phyloP scores from a whole-genome alignment of 495 filamentous ascomycete genomes.

The Symbiotaphrina buchneri region DNA sequence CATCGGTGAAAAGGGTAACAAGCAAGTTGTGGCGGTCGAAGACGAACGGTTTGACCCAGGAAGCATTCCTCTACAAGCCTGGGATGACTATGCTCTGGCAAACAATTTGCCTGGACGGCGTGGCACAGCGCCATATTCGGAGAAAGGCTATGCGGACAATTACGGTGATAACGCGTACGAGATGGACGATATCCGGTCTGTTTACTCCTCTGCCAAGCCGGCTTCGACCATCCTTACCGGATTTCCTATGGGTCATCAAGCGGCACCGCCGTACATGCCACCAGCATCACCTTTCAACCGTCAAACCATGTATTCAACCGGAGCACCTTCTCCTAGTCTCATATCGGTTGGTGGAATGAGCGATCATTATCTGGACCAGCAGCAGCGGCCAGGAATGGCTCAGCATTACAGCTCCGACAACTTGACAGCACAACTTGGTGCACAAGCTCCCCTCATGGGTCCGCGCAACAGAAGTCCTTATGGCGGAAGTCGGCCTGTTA shows the following conservation, averaged over 20 bases:
- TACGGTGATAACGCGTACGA: slow-evolving; percentile 42
- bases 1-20: slow-evolving; percentile 77
- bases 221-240: slow-evolving; percentile 81
- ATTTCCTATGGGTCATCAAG: slow-evolving; percentile 30
- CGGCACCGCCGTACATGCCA: slow-evolving; percentile 53
- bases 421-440: too few relatives aligned
- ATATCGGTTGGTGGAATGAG: slow-evolving; percentile 41
- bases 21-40: slow-evolving; percentile 67
- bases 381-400: slow-evolving; percentile 22
- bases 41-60: slow-evolving; percentile 79
- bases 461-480: slow-evolving; percentile 27
- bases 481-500: slow-evolving; percentile 33
- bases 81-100: slow-evolving; percentile 88
- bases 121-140: slow-evolving; percentile 30
- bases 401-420: slow-evolving; percentile 35
- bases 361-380: slow-evolving; percentile 27
- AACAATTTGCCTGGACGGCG: slow-evolving; percentile 87
- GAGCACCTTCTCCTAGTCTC: slow-evolving; percentile 23
- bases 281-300: slow-evolving; percentile 45
- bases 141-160: slow-evolving; percentile 34
- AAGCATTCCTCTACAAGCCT: slow-evolving; percentile 81
- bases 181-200: slow-evolving; percentile 93
- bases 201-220: slow-evolving; percentile 87
- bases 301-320: slow-evolving; percentile 24
- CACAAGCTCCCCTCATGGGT: slow-evolving; percentile 14